Conservation (phyloP, 306 rosid genomes). For the Begonia fuchsioides region DNA sequence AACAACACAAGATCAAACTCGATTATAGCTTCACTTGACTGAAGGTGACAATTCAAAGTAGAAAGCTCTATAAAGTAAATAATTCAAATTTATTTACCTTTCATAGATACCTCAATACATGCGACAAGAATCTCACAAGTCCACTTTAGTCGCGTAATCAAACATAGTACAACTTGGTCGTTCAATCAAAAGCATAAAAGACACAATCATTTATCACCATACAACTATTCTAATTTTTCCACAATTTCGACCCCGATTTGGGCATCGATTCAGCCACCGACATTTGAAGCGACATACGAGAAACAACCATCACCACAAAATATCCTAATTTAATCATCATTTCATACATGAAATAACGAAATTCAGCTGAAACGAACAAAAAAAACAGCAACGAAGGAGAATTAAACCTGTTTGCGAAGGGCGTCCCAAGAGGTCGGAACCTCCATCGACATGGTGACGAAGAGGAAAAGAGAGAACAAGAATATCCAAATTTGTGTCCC, state of each 20-base stretch:
- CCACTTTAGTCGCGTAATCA: background rate
- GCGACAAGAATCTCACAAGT: background rate
- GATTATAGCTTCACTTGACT: too few species aligned
- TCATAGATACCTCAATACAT: background rate
- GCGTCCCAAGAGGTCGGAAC: conserved; percentile 81
- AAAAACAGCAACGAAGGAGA: background rate
- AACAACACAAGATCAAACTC: too few species aligned
- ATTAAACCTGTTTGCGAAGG: conserved; percentile 79
- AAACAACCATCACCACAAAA: background rate
- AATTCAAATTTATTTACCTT: background rate
- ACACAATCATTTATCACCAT: background rate
- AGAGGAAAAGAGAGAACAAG: background rate
- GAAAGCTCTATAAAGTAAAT: too few species aligned
- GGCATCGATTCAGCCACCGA: background rate
- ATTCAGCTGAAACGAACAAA: background rate
- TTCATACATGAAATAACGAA: background rate
- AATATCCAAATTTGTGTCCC: conserved; percentile 3
- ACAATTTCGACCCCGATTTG: background rate
- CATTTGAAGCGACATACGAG: background rate
- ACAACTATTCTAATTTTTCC: background rate
- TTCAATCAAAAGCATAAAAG: background rate
- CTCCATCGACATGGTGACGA: conserved; percentile 38
- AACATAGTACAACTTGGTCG: too few species aligned
- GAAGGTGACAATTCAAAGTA: too few species aligned
- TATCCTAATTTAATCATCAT: background rate